Percentiles rank a stretch among this genome's conserved stretches.
Conservation (phyloP, 2,329 filamentous ascomycete genomes). For the Dactylellina parvicollis region DNA sequence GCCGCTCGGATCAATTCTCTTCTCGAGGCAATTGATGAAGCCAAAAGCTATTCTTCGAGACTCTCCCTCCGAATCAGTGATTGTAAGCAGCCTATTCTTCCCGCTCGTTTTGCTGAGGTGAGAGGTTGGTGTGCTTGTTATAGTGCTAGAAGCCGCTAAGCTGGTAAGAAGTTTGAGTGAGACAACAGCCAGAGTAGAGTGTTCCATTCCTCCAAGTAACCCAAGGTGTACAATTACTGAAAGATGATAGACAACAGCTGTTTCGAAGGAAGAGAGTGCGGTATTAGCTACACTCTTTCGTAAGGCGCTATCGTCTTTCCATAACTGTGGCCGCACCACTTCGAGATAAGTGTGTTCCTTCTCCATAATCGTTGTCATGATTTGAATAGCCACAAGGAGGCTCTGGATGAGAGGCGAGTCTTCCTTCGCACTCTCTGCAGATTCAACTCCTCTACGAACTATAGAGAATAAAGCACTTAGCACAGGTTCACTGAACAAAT, state of each 20-base stretch:
- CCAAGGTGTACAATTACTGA: conserved; percentile 82
- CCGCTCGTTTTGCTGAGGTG: conserved; percentile 70
- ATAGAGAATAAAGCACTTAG: conserved; percentile 80
- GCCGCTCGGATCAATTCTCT: conserved; percentile 29
- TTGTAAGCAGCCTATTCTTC: conserved; percentile 85
- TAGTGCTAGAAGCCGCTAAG: conserved; percentile 82
- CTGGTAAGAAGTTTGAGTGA: conserved; percentile 86
- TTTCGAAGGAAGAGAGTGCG: conserved; percentile 88
- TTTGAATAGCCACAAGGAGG: conserved; percentile 80
- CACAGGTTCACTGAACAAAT: conserved; percentile 94
- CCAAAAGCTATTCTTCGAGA: conserved; percentile 77
- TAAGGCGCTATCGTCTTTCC: conserved; percentile 70
- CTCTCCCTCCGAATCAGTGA: conserved; percentile 83
- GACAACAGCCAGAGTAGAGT: conserved; percentile 80
- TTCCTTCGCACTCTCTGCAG: conserved; percentile 71
- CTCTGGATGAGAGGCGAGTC: conserved; percentile 84
- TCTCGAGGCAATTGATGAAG: conserved; percentile 58
- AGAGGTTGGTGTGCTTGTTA: conserved; percentile 72
- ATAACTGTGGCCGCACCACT: conserved; percentile 82
- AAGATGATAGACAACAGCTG: conserved; percentile 84
- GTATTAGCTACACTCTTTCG: conserved; percentile 74
- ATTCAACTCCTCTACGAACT: conserved; percentile 76
- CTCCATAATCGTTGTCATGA: conserved; percentile 83
- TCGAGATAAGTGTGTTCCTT: conserved; percentile 92
- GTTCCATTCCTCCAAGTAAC: conserved; percentile 84